Conservation (phyloP, 1,284 basidiomycete genomes). For the Cryptococcus wingfieldii region DNA sequence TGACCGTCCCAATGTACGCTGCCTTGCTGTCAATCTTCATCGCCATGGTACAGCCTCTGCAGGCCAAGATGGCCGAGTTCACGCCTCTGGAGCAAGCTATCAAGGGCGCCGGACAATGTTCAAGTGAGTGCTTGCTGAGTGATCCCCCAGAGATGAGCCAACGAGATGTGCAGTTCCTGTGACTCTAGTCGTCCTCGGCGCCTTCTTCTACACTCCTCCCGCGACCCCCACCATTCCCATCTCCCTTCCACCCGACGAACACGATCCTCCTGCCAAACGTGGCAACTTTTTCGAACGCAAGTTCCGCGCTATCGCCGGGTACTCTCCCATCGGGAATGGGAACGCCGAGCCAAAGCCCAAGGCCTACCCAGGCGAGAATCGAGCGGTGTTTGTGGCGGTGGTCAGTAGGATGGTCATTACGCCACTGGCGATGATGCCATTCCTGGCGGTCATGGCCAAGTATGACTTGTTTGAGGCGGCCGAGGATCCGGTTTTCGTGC, state of each 20-base stretch:
- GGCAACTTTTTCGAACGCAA: slow-evolving; percentile 29
- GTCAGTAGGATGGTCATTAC: slow-evolving; percentile 73
- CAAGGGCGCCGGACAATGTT: slow-evolving; percentile 68
- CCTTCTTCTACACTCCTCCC: slow-evolving; percentile 68
- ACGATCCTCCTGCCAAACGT: slow-evolving; percentile 3
- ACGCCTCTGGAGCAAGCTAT: slow-evolving; percentile 69
- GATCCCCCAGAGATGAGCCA: neutral
- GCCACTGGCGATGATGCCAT: slow-evolving; percentile 69
- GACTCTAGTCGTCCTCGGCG: slow-evolving; percentile 85
- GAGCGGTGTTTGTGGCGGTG: slow-evolving; percentile 74
- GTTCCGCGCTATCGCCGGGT: slow-evolving; percentile 19
- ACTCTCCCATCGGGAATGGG: neutral
- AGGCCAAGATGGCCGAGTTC: slow-evolving; percentile 61
- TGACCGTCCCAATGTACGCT: slow-evolving; percentile 82
- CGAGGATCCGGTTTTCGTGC: slow-evolving; percentile 50
- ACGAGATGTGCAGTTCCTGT: slow-evolving; percentile 58
- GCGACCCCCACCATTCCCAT: slow-evolving; percentile 5
- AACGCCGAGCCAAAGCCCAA: neutral
- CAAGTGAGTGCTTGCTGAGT: slow-evolving; percentile 48
- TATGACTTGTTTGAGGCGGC: slow-evolving; percentile 57
- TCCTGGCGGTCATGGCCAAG: slow-evolving; percentile 62
- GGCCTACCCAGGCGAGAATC: slow-evolving; percentile 63
- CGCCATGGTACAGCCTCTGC: slow-evolving; percentile 70
- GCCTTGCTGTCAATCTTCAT: slow-evolving; percentile 74
- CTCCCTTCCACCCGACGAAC: slow-evolving; percentile 2